Evolutionary conservation across 2,329 filamentous ascomycete genomes (phyloP), one percentile per base, ranked within the genome.

Genomic region (Phyllosticta citriasiana): DNA sequence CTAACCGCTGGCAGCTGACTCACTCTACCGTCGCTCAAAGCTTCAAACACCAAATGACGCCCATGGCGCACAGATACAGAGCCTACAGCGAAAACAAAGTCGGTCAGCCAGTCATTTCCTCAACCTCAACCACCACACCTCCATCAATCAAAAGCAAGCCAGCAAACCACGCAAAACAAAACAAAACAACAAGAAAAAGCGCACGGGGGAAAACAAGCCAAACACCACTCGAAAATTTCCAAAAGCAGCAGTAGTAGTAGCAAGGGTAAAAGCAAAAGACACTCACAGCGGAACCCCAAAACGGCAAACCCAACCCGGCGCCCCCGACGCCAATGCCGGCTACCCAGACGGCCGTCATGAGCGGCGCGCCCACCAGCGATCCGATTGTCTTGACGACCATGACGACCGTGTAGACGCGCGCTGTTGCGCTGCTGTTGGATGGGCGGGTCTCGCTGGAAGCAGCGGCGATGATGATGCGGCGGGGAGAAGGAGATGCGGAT

Each of bases 341-440:
- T 3, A 74, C 69, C 72, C 72, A 75, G 6, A 72, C 54, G 4
- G 70, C 63, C 1, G 72, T 70, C 72, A 74, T 73, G 7, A 73
- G 60, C 1, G 72, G 73, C 24, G 72, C 69, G 10, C 72, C 73
- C 3, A 74, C 66, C 4, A 74, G 63, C 0, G 71, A 72, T 0
- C 72, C 72, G 0, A 72, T 64, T 3, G 71, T 73, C 62, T 73
- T 73, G 0, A 68, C 70, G 25, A 75, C 57, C 69, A 73, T 74
- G 16, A 73, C 69, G 24, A 75, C 71, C 53, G 70, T 72, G 55
- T 73, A 74, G 57, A 73, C 72, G 19, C 53, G 52, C 58, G 73
- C 69, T 9, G 64, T 56, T 35, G 53, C 55, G 8, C 67, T 67
- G 24, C 70, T 66, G 2, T 66, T 68, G 24, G 19, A 22, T 2